Percentiles rank a stretch among this genome's conserved stretches.
Conservation (phyloP, 2,329 filamentous ascomycete species). For the Neonectria punicea region DNA sequence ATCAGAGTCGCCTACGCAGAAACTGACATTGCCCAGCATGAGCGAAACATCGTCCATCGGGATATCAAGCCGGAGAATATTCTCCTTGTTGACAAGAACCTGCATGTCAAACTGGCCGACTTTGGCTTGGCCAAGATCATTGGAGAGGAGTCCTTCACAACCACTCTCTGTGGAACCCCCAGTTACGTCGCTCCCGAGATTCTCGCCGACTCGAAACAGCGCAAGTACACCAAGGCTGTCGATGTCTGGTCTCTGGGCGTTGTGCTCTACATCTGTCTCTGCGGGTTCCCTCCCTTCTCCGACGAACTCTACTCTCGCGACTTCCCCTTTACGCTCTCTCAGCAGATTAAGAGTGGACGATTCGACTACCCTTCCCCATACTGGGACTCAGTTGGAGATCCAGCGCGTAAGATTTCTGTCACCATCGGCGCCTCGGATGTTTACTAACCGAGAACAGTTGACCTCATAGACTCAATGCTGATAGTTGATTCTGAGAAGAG, state of each 20-base stretch:
- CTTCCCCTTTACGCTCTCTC: constrained; percentile 87
- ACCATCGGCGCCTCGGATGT: background rate
- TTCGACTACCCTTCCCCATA: constrained; percentile 98
- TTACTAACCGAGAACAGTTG: constrained; percentile 59
- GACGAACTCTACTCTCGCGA: constrained; percentile 87
- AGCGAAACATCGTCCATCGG: constrained; percentile 95
- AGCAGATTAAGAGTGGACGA: constrained; percentile 88
- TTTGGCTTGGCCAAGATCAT: constrained; percentile 99
- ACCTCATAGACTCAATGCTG: constrained; percentile 95
- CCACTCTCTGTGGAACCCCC: constrained; percentile 94
- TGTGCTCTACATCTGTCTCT: constrained; percentile 95
- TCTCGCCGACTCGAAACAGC: constrained; percentile 80
- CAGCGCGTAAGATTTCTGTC: constrained; percentile 66
- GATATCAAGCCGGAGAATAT: constrained; percentile 99
- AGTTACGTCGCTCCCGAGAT: constrained; percentile 98
- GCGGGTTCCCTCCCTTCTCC: constrained; percentile 96
- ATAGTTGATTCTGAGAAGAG: constrained; percentile 86
- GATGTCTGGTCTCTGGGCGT: constrained; percentile 98
- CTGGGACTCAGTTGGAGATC: constrained; percentile 73
- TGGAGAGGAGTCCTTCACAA: constrained; percentile 97
- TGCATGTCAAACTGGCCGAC: constrained; percentile 92
- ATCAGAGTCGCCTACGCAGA: background rate
- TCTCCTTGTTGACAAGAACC: constrained; percentile 82
- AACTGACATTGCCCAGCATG: constrained; percentile 72
- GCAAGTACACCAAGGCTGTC: constrained; percentile 93